Evolutionary conservation across 805 yeast species (phyloP).

Genomic region (Lipomyces kockii): DNA sequence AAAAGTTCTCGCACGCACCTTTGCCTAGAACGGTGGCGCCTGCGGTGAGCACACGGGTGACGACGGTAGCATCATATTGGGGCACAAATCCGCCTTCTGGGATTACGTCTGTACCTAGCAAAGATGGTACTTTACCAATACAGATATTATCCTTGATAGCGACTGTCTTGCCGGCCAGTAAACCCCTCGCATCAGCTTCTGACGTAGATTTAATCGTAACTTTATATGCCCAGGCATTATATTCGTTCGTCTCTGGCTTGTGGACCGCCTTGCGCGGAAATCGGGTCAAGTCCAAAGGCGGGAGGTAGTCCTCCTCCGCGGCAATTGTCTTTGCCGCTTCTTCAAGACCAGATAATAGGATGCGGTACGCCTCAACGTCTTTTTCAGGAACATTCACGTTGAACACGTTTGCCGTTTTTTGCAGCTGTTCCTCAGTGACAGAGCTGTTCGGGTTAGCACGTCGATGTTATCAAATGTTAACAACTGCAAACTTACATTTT

Average conservation of each 20-base stretch:
- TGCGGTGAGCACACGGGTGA: too few species aligned
- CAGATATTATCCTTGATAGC: conserved; percentile 48
- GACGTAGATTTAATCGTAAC: conserved; percentile 41
- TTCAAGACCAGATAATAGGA: conserved; percentile 29
- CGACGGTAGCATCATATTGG: too few species aligned
- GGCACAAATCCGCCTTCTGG: conserved; percentile 44
- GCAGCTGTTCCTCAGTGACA: conserved; percentile 24
- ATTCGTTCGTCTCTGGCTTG: conserved; percentile 43
- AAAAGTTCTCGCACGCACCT: too few species aligned
- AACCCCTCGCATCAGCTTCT: conserved; percentile 36
- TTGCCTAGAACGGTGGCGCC: too few species aligned
- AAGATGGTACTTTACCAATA: conserved; percentile 47
- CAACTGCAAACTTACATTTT: conserved; percentile 10
- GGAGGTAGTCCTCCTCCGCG: conserved; percentile 42
- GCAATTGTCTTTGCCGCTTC: conserved; percentile 25
- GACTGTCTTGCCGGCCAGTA: conserved; percentile 43
- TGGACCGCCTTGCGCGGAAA: conserved; percentile 46
- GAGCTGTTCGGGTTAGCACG: conserved; percentile 13
- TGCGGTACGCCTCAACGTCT: conserved; percentile 30
- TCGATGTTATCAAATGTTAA: too few species aligned
- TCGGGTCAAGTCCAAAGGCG: conserved; percentile 43
- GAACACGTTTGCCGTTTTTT: conserved; percentile 14
- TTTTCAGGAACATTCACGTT: conserved; percentile 25
- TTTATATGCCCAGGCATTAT: conserved; percentile 46
- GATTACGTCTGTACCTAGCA: conserved; percentile 47